Percentiles rank a stretch among this genome's conserved stretches.
These are phyloP conservation scores for Angophora floribunda DNA, from an alignment of 345 rosid genomes.

Conservation along the genomic window DNA sequence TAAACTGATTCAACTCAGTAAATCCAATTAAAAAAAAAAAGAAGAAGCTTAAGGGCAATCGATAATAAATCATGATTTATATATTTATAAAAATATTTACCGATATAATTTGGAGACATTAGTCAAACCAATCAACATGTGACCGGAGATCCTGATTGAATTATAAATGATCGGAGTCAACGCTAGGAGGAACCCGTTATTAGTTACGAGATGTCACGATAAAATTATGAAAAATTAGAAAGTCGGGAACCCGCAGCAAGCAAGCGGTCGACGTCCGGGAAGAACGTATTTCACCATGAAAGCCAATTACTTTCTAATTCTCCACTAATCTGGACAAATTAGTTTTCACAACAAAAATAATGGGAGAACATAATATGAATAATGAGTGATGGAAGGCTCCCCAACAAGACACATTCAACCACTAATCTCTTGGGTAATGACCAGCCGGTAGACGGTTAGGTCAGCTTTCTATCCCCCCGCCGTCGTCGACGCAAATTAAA, in stretches of 20 bases:
- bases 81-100: rapidly evolving
- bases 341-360: neutral
- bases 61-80: no score
- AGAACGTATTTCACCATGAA: neutral
- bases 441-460: neutral
- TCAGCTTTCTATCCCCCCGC: no score
- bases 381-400: neutral
- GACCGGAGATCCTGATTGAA: rapidly evolving
- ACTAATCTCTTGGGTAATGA: neutral
- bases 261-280: rapidly evolving
- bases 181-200: rapidly evolving
- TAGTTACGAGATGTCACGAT: neutral
- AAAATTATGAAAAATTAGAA: rapidly evolving
- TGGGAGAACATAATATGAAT: neutral
- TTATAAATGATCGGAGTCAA: neutral
- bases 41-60: rapidly evolving
- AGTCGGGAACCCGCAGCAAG: rapidly evolving
- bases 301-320: neutral
- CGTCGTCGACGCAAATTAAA: no score
- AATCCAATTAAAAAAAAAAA: neutral
- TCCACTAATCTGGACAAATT: neutral
- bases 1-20: neutral
- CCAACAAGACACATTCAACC: neutral
- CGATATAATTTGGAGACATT: neutral
- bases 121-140: rapidly evolving